Percentiles rank a stretch among this genome's conserved stretches.
These are phyloP conservation scores for Penicillium paneum DNA, from an alignment of 2,329 filamentous ascomycete genomes.

Conservation along the genomic window DNA sequence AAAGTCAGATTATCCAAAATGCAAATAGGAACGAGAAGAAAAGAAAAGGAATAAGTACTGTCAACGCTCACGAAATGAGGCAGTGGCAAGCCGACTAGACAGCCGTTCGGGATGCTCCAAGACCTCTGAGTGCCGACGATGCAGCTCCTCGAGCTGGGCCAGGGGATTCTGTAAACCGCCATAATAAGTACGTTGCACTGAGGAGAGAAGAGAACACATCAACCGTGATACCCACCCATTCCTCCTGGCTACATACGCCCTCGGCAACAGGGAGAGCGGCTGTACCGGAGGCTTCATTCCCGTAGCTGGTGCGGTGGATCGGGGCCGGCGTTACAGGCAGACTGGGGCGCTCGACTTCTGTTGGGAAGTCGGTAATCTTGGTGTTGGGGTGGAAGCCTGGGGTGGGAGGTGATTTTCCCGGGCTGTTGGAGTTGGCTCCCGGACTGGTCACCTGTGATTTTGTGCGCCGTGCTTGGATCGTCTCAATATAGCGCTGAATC, in stretches of 20 bases:
- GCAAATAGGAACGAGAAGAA: not conserved
- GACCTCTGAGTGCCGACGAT: constrained; percentile 62
- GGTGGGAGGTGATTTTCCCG: constrained; percentile 8
- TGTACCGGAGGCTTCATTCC: constrained; percentile 11
- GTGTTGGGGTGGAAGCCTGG: constrained; percentile 51
- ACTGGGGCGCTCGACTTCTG: constrained; percentile 75
- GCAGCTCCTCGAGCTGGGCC: constrained; percentile 67
- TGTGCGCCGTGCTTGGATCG: constrained; percentile 64
- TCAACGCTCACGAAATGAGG: not conserved
- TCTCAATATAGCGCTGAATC: constrained; percentile 82
- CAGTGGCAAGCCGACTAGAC: constrained; percentile 18
- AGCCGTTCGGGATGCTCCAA: constrained; percentile 46
- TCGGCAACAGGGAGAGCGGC: constrained; percentile 67
- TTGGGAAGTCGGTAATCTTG: constrained; percentile 83
- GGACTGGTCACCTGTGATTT: constrained; percentile 40
- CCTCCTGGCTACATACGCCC: constrained; percentile 80
- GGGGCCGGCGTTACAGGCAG: constrained; percentile 88
- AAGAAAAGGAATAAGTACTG: not conserved
- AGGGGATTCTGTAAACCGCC: constrained; percentile 62
- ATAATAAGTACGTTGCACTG: constrained; percentile 45
- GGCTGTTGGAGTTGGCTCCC: constrained; percentile 9
- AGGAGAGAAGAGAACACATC: constrained; percentile 45
- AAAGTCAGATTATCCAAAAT: not conserved
- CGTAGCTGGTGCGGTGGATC: constrained; percentile 60
- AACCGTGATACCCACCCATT: constrained; percentile 80